Base-by-base conservation (phyloP, 345 rosid genomes). In the Pistacia integerrima region DNA sequence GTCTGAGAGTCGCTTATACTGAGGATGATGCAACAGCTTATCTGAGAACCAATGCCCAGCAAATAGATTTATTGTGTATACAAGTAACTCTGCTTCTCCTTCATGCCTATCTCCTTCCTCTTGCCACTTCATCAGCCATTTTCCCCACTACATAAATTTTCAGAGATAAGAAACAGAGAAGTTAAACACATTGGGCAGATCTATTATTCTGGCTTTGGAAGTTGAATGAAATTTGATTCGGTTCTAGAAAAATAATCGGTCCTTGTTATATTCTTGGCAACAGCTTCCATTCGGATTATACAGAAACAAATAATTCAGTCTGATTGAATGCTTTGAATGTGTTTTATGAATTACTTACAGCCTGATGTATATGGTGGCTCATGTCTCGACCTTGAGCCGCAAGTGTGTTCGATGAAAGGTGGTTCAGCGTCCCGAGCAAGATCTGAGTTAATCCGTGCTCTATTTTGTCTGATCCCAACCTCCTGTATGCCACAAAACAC, bases 81-180 rank as follows among this genome's bases (percentile, higher is more conserved):
- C 94, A 25, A 49, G 36, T 3, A 96, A 82, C 81, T 86, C 94
- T 60, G 91, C 93, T 36, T 83, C 84, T 77, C 86, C 92, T 33
- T 52, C 67, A 67, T 81, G 75, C 59, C 80, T 85, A 28, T 86
- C 90, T 74, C 89, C 97, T 77, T 84, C 86, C 64, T 58, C 82
- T 25, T 74, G 73, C 98, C 96, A 93, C 60, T 76, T 88, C 73
- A 75, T 52, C 49, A 96, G 79, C 94, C 95, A 96, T 59, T 82
- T 90, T 76, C 81, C 91, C 99, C 99, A 93, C 98, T 96, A 68
- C 18, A 61, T 25, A 9, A 57, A 7, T 41, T 4, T 41, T 17
- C 7, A 4, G 65, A 35, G 11, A 2, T 58, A 73, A 46, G 75
- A 33, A 25, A 25, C 25, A 22, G 44, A 41, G 60, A 57, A 44